These are phyloP conservation scores for Trifolium dubium DNA, from an alignment of 306 rosid species.

Conservation along the genomic window DNA sequence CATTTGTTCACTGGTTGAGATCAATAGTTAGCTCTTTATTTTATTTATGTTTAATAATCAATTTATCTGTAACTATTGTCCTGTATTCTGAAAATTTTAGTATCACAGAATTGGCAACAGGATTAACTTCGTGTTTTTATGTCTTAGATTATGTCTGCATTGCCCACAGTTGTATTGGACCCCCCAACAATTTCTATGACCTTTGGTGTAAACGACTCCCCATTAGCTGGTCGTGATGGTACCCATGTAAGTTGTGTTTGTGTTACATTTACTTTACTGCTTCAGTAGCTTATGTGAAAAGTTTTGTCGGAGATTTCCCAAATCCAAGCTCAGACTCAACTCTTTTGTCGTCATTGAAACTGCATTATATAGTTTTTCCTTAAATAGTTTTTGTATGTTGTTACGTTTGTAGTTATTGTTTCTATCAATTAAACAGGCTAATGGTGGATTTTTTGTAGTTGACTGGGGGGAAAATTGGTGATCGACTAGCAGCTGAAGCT, in stretches of 20 bases:
- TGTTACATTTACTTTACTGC: constrained; percentile 39
- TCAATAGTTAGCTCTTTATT: constrained; percentile 27
- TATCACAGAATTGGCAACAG: constrained; percentile 20
- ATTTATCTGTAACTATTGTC: constrained; percentile 1
- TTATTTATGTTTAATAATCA: constrained; percentile 7
- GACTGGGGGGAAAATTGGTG: constrained; percentile 94
- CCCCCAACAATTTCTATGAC: constrained; percentile 99
- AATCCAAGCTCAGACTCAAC: constrained; percentile 12
- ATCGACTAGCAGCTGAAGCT: constrained; percentile 88
- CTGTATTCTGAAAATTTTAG: constrained; percentile 15
- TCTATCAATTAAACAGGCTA: constrained; percentile 41
- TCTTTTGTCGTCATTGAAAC: constrained; percentile 12
- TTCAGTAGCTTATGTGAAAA: constrained; percentile 23
- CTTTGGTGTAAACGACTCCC: constrained; percentile 97
- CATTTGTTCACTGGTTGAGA: constrained; percentile 30
- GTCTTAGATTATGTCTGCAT: constrained; percentile 68
- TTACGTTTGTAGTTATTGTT: constrained; percentile 29
- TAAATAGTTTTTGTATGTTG: background rate
- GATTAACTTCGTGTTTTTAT: constrained; percentile 36
- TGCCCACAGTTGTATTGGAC: constrained; percentile 92
- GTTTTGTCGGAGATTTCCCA: constrained; percentile 4
- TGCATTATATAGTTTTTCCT: constrained; percentile 33
- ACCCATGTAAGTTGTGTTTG: constrained; percentile 74
- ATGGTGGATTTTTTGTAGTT: constrained; percentile 57
- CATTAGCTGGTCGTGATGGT: constrained; percentile 98